A percentile compares a stretch with the other conserved stretches of the same genome.
phyloP scores from a whole-genome alignment of 176 grass and related monocot genomes.

The Oropetium thomaeum region DNA sequence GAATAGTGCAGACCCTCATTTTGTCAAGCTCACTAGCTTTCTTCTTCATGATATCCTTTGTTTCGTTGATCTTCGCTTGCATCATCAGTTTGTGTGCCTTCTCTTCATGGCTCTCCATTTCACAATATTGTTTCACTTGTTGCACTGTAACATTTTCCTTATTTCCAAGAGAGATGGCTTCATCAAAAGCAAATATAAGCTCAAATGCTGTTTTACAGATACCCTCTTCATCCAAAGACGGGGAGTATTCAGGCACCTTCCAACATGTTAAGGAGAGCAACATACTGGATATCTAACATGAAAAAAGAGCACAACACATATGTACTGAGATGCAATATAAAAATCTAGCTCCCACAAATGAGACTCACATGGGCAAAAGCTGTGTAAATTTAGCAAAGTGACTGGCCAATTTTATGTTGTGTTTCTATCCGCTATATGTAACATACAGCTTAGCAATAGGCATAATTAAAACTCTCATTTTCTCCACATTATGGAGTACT shows the following conservation, averaged over 20 bases:
- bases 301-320: constrained; percentile 6
- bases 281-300: not conserved
- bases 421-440: not conserved
- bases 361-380: not conserved
- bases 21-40: constrained; percentile 86
- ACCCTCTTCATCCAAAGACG: constrained; percentile 74
- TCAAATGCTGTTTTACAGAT: constrained; percentile 69
- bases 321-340: not conserved
- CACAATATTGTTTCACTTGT: constrained; percentile 92
- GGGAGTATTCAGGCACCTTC: constrained; percentile 81
- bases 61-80: constrained; percentile 86
- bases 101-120: constrained; percentile 90
- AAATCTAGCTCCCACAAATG: not conserved
- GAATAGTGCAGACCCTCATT: constrained; percentile 52
- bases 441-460: not conserved
- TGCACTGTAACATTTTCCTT: constrained; percentile 81
- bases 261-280: constrained; percentile 47
- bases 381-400: not conserved
- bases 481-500: not conserved
- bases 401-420: not conserved
- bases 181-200: constrained; percentile 87
- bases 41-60: constrained; percentile 85
- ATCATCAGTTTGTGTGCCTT: constrained; percentile 74
- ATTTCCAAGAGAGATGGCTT: constrained; percentile 80
- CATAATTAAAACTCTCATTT: not conserved